Base-by-base conservation (phyloP, 2,329 filamentous ascomycete species). In the Ophiosphaerella herpotricha region DNA sequence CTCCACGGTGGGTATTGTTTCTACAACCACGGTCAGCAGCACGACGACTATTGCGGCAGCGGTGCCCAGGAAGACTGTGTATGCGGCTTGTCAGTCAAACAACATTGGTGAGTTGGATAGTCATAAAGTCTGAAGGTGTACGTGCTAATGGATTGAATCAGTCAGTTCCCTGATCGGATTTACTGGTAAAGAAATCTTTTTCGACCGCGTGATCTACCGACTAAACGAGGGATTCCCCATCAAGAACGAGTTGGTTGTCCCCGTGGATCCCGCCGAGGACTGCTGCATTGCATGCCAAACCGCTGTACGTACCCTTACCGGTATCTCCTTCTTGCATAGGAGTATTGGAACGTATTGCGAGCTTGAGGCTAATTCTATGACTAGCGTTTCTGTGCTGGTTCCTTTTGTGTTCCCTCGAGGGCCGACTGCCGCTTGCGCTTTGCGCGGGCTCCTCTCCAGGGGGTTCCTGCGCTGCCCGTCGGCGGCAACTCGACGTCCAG, bases 231-330 rank as follows among this genome's bases (percentile, higher is more conserved):
- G 63, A 26, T 62, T 65, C 50, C 61, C 63, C 1, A 49, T 65
- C 14, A 47, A 50, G n/a, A 61, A 66, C 34, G 58, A 61, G 40
- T 33, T 62, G 0, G 49, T 61, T 23, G 47, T 60, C 21, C 55
- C 55, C 40, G 60, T 52, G 1, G 50, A 40, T 2, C 39, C 24
- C 16, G 48, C 50, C 1, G 31, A 46, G 7, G 54, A 55, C 39
- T 68, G 64, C 54, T 68, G 65, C 49, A 54, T 61, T 40, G 60
- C 57, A 2, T 68, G 65, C 55, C 64, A 68, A 13, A 60, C 49
- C 8, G 57, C 57, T 33, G 62, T 60, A 56, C 45, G 57, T 43
- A n/a, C 8, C 42, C 43, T 8, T 33, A 18, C n/a, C 18, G 18
- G 18, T 21, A 5, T 33, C 31, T 23, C 13, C n/a, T 23, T n/a